Conservation (phyloP, 805 yeast genomes). For the Ogataea glucozyma region DNA sequence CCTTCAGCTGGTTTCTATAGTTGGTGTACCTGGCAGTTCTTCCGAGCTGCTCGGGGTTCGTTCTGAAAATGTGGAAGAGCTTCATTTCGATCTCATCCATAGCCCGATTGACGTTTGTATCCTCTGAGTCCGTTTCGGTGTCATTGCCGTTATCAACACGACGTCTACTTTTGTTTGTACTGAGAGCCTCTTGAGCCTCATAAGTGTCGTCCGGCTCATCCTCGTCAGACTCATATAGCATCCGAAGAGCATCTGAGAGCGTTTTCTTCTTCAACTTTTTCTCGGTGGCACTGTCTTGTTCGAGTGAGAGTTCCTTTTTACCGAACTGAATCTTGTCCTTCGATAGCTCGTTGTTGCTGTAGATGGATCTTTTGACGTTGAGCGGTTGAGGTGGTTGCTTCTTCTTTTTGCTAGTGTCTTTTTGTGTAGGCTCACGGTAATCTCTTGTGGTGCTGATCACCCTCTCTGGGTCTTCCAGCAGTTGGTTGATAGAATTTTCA, state of each 20-base stretch:
- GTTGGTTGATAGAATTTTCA: constrained; percentile 55
- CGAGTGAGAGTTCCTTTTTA: constrained; percentile 31
- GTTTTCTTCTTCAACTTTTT: constrained; percentile 59
- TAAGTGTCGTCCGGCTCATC: constrained; percentile 85
- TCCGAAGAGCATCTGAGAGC: constrained; percentile 53
- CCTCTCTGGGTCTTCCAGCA: constrained; percentile 63
- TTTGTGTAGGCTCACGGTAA: constrained; percentile 21
- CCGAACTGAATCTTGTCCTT: constrained; percentile 35
- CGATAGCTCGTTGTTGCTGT: constrained; percentile 35
- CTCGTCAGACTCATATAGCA: constrained; percentile 73
- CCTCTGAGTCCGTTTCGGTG: constrained; percentile 30
- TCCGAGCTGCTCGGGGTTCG: constrained; percentile 50
- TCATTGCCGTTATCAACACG: no score
- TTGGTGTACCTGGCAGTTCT: constrained; percentile 48
- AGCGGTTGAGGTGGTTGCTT: not conserved
- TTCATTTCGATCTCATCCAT: constrained; percentile 45
- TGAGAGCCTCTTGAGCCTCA: constrained; percentile 52
- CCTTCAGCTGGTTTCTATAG: constrained; percentile 51
- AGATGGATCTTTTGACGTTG: constrained; percentile 24
- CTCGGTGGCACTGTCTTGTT: constrained; percentile 18
- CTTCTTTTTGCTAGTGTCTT: not conserved
- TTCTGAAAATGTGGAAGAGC: constrained; percentile 57
- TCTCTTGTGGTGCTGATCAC: constrained; percentile 37
- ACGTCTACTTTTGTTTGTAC: no score
- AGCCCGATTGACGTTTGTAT: constrained; percentile 19